These are phyloP conservation scores for Aureobasidium pullulans DNA, from an alignment of 2,329 filamentous ascomycete genomes.

Conservation along the genomic window DNA sequence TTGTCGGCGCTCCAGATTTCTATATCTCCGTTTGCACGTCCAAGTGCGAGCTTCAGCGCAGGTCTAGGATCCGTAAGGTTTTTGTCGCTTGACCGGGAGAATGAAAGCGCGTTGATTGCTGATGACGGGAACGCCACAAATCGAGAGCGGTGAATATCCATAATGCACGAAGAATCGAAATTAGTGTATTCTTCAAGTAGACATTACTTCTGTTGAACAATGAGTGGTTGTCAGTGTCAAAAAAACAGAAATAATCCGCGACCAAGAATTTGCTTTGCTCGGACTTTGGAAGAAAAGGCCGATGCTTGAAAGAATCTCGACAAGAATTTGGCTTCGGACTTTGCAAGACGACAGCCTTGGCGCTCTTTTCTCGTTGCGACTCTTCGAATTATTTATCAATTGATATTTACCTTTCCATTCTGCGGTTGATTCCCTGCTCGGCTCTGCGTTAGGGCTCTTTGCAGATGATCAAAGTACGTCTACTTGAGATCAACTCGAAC, in stretches of 20 bases:
- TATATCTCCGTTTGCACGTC: slow-evolving; percentile 89
- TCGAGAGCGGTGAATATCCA: slow-evolving; percentile 96
- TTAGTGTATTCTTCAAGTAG: background rate
- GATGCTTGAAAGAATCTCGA: background rate
- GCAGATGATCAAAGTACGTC: slow-evolving; percentile 9
- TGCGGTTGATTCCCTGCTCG: background rate
- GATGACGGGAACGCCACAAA: slow-evolving; percentile 90
- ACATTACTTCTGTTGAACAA: slow-evolving; percentile 1
- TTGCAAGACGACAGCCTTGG: background rate
- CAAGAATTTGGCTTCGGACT: too few relatives aligned
- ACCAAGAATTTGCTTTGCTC: slow-evolving; percentile 8
- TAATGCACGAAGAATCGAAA: slow-evolving; percentile 31
- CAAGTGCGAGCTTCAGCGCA: slow-evolving; percentile 73
- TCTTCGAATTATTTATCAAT: background rate
- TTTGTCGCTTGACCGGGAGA: slow-evolving; percentile 64
- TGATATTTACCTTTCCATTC: background rate
- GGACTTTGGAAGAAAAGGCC: slow-evolving; percentile 7
- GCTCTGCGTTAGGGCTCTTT: background rate
- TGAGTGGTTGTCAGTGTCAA: background rate
- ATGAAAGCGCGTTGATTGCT: slow-evolving; percentile 89
- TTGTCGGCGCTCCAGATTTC: slow-evolving; percentile 92
- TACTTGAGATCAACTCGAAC: background rate
- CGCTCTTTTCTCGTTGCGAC: background rate
- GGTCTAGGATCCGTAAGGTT: slow-evolving; percentile 37
- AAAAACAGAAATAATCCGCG: slow-evolving; percentile 2